Evolutionary conservation across 371 early-diverging fungal species (phyloP).

Genomic region (Mucor mucedo): DNA sequence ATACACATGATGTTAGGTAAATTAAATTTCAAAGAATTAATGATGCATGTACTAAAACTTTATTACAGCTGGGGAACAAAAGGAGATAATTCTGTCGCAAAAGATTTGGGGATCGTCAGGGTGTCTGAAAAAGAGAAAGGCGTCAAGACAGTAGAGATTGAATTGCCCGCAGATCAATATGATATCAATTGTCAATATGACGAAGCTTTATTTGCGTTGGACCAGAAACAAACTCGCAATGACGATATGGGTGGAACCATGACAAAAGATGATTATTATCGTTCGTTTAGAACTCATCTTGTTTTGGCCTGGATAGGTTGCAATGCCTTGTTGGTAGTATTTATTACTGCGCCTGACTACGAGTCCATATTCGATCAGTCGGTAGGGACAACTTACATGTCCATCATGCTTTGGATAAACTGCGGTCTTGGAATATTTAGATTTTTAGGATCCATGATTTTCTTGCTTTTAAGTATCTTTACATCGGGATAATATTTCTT

Average conservation of each 20-base stretch:
- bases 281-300: slow-evolving; percentile 81
- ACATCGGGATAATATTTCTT: slow-evolving; percentile 21
- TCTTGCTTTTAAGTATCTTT: slow-evolving; percentile 61
- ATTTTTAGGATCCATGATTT: slow-evolving; percentile 79
- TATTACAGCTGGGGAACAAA: slow-evolving; percentile 89
- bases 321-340: slow-evolving; percentile 77
- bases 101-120: slow-evolving; percentile 67
- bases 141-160: slow-evolving; percentile 56
- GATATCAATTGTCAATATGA: slow-evolving; percentile 81
- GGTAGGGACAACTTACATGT: slow-evolving; percentile 72
- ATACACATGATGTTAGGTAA: slow-evolving; percentile 75
- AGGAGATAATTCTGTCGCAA: slow-evolving; percentile 72
- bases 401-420: slow-evolving; percentile 88
- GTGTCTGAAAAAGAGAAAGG: slow-evolving; percentile 58
- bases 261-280: slow-evolving; percentile 84
- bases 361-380: slow-evolving; percentile 34
- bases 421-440: slow-evolving; percentile 79
- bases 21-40: background rate
- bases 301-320: slow-evolving; percentile 87
- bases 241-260: slow-evolving; percentile 6
- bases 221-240: slow-evolving; percentile 32
- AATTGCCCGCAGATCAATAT: slow-evolving; percentile 69
- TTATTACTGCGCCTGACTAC: slow-evolving; percentile 52
- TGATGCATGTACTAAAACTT: background rate
- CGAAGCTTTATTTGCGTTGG: slow-evolving; percentile 61